Conservation (phyloP, 192 early-diverging fungal species). For the Umbelopsis vinacea region DNA sequence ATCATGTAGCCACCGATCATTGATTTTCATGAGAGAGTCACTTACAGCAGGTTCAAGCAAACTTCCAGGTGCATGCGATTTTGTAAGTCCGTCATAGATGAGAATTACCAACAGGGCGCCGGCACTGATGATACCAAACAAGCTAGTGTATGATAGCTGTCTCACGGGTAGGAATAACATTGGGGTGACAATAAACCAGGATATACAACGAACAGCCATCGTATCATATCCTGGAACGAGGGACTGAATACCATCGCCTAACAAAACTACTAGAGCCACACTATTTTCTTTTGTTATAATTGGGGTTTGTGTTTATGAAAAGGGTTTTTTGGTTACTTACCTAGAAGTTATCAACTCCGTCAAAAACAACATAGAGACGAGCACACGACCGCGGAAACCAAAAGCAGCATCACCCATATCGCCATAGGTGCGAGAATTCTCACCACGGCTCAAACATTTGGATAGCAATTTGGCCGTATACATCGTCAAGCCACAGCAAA, state of each 20-base stretch:
- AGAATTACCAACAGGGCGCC: slow-evolving; percentile 59
- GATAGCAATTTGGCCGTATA: slow-evolving; percentile 67
- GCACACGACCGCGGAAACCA: slow-evolving; percentile 35
- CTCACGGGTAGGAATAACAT: slow-evolving; percentile 54
- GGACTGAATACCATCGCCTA: slow-evolving; percentile 44
- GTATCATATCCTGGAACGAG: slow-evolving; percentile 37
- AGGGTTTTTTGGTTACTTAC: slow-evolving; percentile 20
- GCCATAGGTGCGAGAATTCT: slow-evolving; percentile 46
- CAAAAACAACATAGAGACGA: slow-evolving; percentile 40
- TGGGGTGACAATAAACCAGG: slow-evolving; percentile 54
- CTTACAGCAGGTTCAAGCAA: slow-evolving; percentile 52
- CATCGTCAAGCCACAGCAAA: slow-evolving; percentile 48
- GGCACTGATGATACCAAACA: slow-evolving; percentile 64
- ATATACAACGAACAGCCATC: slow-evolving; percentile 48
- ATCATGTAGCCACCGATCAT: not conserved
- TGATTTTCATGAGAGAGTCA: not conserved
- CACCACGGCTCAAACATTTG: slow-evolving; percentile 48
- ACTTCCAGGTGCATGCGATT: slow-evolving; percentile 56
- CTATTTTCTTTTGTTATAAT: slow-evolving; percentile 13
- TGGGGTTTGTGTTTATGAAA: not conserved
- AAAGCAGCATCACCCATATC: slow-evolving; percentile 47
- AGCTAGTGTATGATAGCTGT: slow-evolving; percentile 54
- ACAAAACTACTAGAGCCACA: slow-evolving; percentile 43
- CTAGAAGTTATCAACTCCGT: slow-evolving; percentile 45
- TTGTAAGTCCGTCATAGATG: slow-evolving; percentile 61